Evolutionary conservation across 352 stramenopile genomes (phyloP).

Genomic region (Globisporangium rhizosaccharum): DNA sequence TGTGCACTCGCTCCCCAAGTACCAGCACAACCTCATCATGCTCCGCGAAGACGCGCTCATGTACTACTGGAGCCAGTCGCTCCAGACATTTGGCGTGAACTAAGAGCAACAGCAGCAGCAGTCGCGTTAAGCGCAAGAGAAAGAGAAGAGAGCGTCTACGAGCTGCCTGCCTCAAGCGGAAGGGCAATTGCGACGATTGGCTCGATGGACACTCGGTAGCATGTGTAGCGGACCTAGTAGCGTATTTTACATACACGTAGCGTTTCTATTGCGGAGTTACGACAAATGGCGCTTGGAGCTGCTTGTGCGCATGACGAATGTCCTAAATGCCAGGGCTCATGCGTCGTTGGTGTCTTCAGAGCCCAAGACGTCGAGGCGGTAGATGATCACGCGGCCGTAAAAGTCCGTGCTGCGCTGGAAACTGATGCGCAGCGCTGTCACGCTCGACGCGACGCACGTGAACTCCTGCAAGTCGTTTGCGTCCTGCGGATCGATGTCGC

Average conservation of each 20-base stretch:
- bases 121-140: background rate
- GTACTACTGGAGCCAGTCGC: conserved; percentile 85
- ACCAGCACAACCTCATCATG: conserved; percentile 81
- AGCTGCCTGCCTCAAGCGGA: too few species aligned
- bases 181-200: too few species aligned
- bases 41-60: conserved; percentile 81
- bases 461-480: conserved; percentile 56
- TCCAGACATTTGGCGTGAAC: conserved; percentile 25
- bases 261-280: too few species aligned
- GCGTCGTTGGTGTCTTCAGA: conserved; percentile 11
- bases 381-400: conserved; percentile 69
- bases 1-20: conserved; percentile 78
- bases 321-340: background rate
- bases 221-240: too few species aligned
- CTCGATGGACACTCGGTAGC: too few species aligned
- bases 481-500: conserved; percentile 38
- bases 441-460: conserved; percentile 11
- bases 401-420: conserved; percentile 70
- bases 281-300: too few species aligned
- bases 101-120: background rate
- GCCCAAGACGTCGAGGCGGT: conserved; percentile 42
- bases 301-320: background rate
- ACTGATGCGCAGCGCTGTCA: conserved; percentile 39
- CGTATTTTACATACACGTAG: too few species aligned
- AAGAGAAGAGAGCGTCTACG: background rate